A percentile compares a stretch with the other conserved stretches of the same genome.
Evolutionary conservation across 2,329 filamentous ascomycete genomes (phyloP).

Genomic region (Aspergillus sp.): DNA sequence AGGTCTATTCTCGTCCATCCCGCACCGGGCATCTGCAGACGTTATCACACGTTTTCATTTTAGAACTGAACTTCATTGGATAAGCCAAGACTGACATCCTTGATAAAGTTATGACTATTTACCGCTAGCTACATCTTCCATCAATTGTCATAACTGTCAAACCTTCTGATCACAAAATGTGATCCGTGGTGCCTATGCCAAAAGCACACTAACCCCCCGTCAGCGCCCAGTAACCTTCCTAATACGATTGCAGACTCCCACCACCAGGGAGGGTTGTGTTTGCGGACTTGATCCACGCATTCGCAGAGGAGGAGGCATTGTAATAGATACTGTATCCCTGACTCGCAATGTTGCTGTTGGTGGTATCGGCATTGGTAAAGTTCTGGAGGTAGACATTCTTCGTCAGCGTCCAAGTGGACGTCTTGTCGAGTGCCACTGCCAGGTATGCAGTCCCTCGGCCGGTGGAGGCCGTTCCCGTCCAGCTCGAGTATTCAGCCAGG

Average conservation of each 20-base stretch:
- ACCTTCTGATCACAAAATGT: background rate
- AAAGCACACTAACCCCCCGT: background rate
- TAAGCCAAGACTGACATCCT: background rate
- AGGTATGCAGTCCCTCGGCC: conserved; percentile 13
- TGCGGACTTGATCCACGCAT: conserved; percentile 13
- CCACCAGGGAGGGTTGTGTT: background rate
- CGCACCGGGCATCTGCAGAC: background rate
- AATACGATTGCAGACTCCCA: background rate
- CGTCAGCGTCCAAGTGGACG: conserved; percentile 19
- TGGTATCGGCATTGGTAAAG: conserved; percentile 14
- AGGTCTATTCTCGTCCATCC: background rate
- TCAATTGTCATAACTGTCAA: background rate
- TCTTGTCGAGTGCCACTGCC: conserved; percentile 16
- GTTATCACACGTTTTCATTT: background rate
- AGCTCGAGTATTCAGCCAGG: conserved; percentile 14
- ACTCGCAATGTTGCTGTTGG: conserved; percentile 14
- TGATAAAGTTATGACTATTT: background rate
- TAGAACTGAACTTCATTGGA: background rate
- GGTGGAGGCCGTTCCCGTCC: conserved; percentile 21
- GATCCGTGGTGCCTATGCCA: background rate
- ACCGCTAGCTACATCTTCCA: background rate
- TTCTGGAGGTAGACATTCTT: conserved; percentile 15
- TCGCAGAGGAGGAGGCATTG: conserved; percentile 10
- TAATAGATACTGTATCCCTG: conserved; percentile 18
- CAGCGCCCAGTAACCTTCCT: background rate